Conservation (phyloP, 164 flowering plant genomes). For the Sextonia rubra region DNA sequence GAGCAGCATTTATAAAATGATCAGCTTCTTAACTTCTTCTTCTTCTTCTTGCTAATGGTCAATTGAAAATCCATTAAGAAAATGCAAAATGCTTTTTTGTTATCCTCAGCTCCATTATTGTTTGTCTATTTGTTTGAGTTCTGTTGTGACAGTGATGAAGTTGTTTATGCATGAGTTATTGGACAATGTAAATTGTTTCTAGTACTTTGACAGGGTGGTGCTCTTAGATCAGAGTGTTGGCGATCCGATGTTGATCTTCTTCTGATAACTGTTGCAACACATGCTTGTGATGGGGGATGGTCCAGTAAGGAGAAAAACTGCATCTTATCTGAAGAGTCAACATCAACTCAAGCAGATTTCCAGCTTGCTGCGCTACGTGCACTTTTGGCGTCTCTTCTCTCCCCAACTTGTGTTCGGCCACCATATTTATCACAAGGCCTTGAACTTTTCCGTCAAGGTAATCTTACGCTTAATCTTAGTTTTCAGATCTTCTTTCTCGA, state of each 20-base stretch:
- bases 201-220: conserved; percentile 58
- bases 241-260: conserved; percentile 50
- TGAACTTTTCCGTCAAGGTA: conserved; percentile 79
- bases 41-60: no score
- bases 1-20: no score
- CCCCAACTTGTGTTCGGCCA: conserved; percentile 60
- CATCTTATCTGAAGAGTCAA: conserved; percentile 21
- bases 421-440: conserved; percentile 62
- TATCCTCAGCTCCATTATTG: not conserved
- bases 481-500: not conserved
- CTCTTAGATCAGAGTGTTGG: conserved; percentile 51
- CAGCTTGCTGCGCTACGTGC: conserved; percentile 75
- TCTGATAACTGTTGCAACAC: conserved; percentile 45
- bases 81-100: not conserved
- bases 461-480: not conserved
- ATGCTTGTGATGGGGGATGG: conserved; percentile 55
- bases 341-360: conserved; percentile 41
- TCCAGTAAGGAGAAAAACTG: conserved; percentile 25
- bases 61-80: no score
- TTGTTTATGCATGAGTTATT: not conserved
- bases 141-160: not conserved
- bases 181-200: not conserved
- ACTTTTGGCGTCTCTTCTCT: conserved; percentile 75
- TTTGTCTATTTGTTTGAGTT: not conserved
- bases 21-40: no score